A percentile compares a stretch with the other conserved stretches of the same genome.
These are phyloP conservation scores for Hyaloscypha variabilis DNA, from an alignment of 495 filamentous ascomycete genomes.

Conservation along the genomic window DNA sequence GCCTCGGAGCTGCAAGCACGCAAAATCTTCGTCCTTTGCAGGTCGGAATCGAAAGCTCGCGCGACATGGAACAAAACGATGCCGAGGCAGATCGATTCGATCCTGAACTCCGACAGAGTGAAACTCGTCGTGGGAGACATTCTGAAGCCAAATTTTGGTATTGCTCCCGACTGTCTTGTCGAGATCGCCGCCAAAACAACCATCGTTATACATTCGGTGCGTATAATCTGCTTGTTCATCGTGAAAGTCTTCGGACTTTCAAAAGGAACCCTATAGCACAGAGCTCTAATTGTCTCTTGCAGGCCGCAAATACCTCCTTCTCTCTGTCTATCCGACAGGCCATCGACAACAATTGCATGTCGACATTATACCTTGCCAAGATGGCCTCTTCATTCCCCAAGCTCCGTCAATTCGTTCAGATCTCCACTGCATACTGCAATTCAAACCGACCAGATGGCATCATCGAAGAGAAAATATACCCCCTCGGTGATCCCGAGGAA, in stretches of 20 bases:
- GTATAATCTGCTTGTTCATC: background rate
- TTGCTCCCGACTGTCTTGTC: background rate
- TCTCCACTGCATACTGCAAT: slow-evolving; percentile 19
- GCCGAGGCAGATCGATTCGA: slow-evolving; percentile 10
- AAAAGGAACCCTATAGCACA: too few species aligned
- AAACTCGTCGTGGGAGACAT: slow-evolving; percentile 27
- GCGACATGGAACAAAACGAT: slow-evolving; percentile 18
- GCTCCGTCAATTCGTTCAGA: slow-evolving; percentile 22
- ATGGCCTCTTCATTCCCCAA: slow-evolving; percentile 10
- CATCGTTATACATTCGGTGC: slow-evolving; percentile 16
- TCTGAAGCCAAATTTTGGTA: slow-evolving; percentile 21
- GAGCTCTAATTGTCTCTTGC: background rate
- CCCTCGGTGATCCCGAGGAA: background rate
- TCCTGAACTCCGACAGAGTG: slow-evolving; percentile 9
- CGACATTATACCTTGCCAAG: slow-evolving; percentile 11
- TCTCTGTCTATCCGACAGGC: slow-evolving; percentile 4
- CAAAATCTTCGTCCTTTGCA: slow-evolving; percentile 13
- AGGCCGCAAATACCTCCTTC: slow-evolving; percentile 27
- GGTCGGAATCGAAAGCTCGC: slow-evolving; percentile 3
- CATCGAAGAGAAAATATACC: slow-evolving; percentile 22
- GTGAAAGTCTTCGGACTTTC: too few species aligned
- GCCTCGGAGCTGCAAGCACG: slow-evolving; percentile 5
- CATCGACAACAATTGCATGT: slow-evolving; percentile 23
- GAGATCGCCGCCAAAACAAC: slow-evolving; percentile 18
- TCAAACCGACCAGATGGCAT: slow-evolving; percentile 9